phyloP scores from a whole-genome alignment of 2,329 filamentous ascomycete genomes.

The Colletotrichum tropicale region DNA sequence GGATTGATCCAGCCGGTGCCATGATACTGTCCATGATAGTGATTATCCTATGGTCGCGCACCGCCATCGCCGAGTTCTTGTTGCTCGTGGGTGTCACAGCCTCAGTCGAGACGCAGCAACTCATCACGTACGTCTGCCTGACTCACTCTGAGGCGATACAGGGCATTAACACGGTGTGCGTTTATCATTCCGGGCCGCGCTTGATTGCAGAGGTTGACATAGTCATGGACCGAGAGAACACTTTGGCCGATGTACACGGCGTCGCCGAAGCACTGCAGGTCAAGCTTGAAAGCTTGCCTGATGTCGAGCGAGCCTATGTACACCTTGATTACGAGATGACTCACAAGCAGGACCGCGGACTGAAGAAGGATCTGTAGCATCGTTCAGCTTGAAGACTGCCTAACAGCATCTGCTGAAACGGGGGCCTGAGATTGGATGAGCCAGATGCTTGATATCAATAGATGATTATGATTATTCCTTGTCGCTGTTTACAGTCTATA shows the following conservation, averaged over 20 bases:
- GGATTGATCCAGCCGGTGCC: conserved; percentile 92
- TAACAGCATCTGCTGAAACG: background rate
- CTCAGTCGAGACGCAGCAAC: conserved; percentile 82
- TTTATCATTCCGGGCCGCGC: conserved; percentile 87
- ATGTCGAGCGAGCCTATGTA: conserved; percentile 92
- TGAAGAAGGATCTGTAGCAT: conserved; percentile 62
- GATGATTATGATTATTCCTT: background rate
- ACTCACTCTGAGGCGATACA: conserved; percentile 85
- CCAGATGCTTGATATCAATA: background rate
- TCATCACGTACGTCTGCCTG: conserved; percentile 95
- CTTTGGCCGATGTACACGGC: conserved; percentile 83
- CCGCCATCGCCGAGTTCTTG: conserved; percentile 87
- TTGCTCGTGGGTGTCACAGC: conserved; percentile 89
- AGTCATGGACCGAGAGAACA: conserved; percentile 81
- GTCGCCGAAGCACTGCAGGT: conserved; percentile 92
- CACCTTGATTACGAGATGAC: conserved; percentile 97
- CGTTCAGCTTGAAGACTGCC: background rate
- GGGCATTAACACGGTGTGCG: conserved; percentile 92
- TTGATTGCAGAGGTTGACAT: conserved; percentile 96
- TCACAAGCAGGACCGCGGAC: conserved; percentile 84
- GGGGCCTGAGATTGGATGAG: background rate
- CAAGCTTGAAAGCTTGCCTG: conserved; percentile 89
- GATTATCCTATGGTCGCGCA: conserved; percentile 79
- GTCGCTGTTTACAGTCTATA: background rate
- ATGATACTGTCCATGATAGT: conserved; percentile 84